Evolutionary conservation across 2,329 filamentous ascomycete genomes (phyloP).

Genomic region (Fusarium sp.): DNA sequence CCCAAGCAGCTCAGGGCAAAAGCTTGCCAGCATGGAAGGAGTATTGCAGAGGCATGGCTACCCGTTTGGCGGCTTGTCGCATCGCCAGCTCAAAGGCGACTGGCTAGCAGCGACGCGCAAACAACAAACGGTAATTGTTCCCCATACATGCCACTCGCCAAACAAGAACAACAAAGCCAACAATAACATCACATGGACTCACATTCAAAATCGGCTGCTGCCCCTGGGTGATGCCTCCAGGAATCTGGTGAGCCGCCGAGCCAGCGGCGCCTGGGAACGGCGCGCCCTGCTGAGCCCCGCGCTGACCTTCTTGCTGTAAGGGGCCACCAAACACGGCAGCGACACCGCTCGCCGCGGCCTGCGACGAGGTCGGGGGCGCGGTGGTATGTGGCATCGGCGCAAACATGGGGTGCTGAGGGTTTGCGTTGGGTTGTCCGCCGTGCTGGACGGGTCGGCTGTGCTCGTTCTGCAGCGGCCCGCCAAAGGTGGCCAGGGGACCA

Average conservation of each 20-base stretch:
- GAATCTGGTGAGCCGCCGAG: constrained; percentile 50
- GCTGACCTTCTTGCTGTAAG: constrained; percentile 69
- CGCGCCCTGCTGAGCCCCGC: constrained; percentile 53
- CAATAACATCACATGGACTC: constrained; percentile 45
- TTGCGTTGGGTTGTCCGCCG: constrained; percentile 56
- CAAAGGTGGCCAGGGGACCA: constrained; percentile 58
- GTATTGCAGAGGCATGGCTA: constrained; percentile 24
- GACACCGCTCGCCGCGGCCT: constrained; percentile 66
- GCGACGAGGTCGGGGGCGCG: constrained; percentile 59
- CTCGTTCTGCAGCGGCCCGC: constrained; percentile 63
- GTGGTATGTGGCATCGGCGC: constrained; percentile 60
- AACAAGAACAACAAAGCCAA: constrained; percentile 10
- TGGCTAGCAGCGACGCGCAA: constrained; percentile 27
- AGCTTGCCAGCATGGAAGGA: not conserved
- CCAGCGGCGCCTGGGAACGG: constrained; percentile 58
- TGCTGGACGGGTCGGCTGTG: constrained; percentile 61
- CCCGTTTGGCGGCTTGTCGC: constrained; percentile 15
- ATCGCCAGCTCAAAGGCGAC: constrained; percentile 27
- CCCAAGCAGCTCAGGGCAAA: constrained; percentile 1
- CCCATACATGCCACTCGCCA: not conserved
- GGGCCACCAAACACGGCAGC: constrained; percentile 74
- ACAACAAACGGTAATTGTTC: not conserved
- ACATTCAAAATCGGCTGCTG: constrained; percentile 61
- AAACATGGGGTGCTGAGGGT: constrained; percentile 64
- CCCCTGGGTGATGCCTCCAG: constrained; percentile 52